These are phyloP conservation scores for Grifola frondosa DNA, from an alignment of 1,284 basidiomycete species.

Conservation along the genomic window DNA sequence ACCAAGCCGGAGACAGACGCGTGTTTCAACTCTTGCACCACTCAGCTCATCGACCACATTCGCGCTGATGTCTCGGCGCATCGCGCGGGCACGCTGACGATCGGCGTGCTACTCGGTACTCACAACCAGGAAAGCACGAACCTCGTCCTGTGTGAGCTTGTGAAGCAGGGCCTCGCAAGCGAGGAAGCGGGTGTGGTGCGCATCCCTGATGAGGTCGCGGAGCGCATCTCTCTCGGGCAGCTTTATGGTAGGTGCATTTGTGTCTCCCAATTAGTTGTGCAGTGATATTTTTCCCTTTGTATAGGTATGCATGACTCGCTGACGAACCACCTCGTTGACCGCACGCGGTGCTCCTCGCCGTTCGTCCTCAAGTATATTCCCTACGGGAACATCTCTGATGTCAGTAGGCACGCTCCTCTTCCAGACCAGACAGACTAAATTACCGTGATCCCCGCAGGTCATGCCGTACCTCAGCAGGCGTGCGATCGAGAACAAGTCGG, in stretches of 20 bases:
- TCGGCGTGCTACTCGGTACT: slow-evolving; percentile 83
- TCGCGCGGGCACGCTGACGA: slow-evolving; percentile 34
- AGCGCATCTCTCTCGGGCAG: slow-evolving; percentile 78
- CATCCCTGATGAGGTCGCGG: slow-evolving; percentile 55
- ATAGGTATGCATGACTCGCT: slow-evolving; percentile 85
- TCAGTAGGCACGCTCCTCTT: slow-evolving; percentile 20
- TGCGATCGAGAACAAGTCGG: slow-evolving; percentile 71
- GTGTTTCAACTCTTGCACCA: slow-evolving; percentile 74
- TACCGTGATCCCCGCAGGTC: slow-evolving; percentile 38
- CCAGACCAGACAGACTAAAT: neutral
- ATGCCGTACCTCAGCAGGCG: slow-evolving; percentile 68
- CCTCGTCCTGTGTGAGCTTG: slow-evolving; percentile 62
- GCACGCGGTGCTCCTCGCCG: slow-evolving; percentile 57
- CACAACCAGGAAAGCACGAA: slow-evolving; percentile 77
- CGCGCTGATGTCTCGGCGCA: slow-evolving; percentile 38
- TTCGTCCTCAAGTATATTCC: slow-evolving; percentile 85
- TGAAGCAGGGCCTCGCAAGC: slow-evolving; percentile 54
- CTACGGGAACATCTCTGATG: slow-evolving; percentile 79
- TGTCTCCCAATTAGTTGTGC: neutral
- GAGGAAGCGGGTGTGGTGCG: slow-evolving; percentile 31
- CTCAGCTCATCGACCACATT: slow-evolving; percentile 61
- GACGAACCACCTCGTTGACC: slow-evolving; percentile 65
- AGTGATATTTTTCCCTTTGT: neutral
- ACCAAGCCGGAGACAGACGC: slow-evolving; percentile 77
- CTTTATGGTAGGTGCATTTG: slow-evolving; percentile 69